Base-by-base conservation (phyloP, 2,329 filamentous ascomycete genomes). In the Fusarium foetens region DNA sequence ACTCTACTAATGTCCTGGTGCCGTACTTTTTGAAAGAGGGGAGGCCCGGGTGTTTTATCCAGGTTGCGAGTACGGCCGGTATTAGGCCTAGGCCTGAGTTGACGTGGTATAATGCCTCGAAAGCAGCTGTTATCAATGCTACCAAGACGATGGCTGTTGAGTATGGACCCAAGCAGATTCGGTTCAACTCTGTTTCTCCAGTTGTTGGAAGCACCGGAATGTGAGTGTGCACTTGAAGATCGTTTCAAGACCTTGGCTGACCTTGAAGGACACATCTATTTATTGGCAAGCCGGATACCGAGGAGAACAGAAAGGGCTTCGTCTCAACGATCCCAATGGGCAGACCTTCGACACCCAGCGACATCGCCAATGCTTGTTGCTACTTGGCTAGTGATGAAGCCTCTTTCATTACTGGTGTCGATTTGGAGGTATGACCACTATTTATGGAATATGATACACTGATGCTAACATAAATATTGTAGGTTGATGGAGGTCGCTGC, bases 301-400 rank as follows among this genome's bases (percentile, higher is more conserved):
- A 87, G 2, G 89, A 91, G 75, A 90, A 90, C 72, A 81, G 88
- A 38, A 84, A 86, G 62, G 84, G 82, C 2, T 90, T 90, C 67
- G 82, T 89, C 53, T 84, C 85, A 1, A 71, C 68, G 0, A 83
- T 90, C 14, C 89, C 89, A 0, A 79, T 91, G 1, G 88, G 88
- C 5, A 81, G 89, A n/a, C 83, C 68, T 6, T 71, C 68, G 1
- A 71, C 68, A 0, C 67, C 68, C 0, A 51, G 60, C 25, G 93
- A 94, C 77, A 87, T 94, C 41, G 92, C 90, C 8, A 93, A 93
- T 76, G 91, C 91, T 31, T 91, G 89, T 72, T 85, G 91, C 36
- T 94, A 91, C 77, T 79, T 95, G 48, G 91, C 90, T 3, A 92
- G 91, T 66, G 90, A 94, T 33, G 93, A 94, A 76, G 91, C 90